Evolutionary conservation across 176 grass and related monocot species (phyloP), one percentile per base, ranked within the genome.

Genomic region (Rhipidocladum racemiflorum): DNA sequence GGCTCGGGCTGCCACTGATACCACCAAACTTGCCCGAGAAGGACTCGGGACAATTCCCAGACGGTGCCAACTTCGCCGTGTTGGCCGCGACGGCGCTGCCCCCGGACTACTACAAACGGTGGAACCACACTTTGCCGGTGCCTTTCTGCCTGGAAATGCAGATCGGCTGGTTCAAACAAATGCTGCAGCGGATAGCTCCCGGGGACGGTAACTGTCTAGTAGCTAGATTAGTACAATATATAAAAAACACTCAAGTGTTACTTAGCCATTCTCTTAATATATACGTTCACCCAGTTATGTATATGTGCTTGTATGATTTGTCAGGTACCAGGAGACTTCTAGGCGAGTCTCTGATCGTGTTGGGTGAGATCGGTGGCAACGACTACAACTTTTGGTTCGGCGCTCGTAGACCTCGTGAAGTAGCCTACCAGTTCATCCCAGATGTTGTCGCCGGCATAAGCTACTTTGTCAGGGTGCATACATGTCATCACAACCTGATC

Each of bases 301-400:
- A 27, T 23, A 20, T 65, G 5, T 20, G 30, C 18, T 21, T 2
- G 23, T 46, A 17, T 70, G 42, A 14, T 45, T 63, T 43, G 0
- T 17, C 65, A 90, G 89, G 51, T 81, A 27, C 60, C 16, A 48
- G 42, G 51, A 70, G 20, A 12, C 17, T 91, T 48, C 57, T 93
- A 23, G 42, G 28, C 15, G 83, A 74, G 18, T 93, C 91, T 43
- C 60, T 93, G 9, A 40, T 90, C 81, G 39, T 86, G 6, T 32
- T 91, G 27, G 91, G 91, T 21, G 88, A 84, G 66, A 93, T 93
- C 23, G 88, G 91, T 16, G 91, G 91, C 45, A 91, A 93, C 30
- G 88, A 93, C 40, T 93, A 93, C 78, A 91, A 93, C 72, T 89
- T 72, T 48, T 84, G 81, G 74, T 74, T 93, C 27, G 0, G 16